Percentiles rank a stretch among this genome's conserved stretches.
Evolutionary conservation across 2,329 filamentous ascomycete genomes (phyloP).

Genomic region (Zarea fungicola): DNA sequence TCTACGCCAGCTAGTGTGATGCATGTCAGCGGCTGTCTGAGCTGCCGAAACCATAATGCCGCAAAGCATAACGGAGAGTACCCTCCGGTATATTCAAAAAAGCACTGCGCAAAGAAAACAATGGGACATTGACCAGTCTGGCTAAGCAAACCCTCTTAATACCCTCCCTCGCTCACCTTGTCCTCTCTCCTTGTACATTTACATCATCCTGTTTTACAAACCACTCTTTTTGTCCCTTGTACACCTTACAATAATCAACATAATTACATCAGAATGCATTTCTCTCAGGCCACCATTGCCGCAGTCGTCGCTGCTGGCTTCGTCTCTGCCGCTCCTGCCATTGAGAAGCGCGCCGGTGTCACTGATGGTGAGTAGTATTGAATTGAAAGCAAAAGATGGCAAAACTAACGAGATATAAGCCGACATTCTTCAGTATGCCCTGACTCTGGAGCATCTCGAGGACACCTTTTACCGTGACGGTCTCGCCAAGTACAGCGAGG

Average conservation of each 20-base stretch:
- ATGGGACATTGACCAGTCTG: too few relatives aligned
- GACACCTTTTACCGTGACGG: constrained; percentile 66
- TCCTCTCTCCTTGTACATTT: background rate
- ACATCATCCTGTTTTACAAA: background rate
- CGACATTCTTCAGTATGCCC: constrained; percentile 35
- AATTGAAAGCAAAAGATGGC: too few relatives aligned
- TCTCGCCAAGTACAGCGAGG: constrained; percentile 59
- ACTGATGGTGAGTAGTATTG: constrained; percentile 14
- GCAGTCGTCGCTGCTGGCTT: constrained; percentile 14
- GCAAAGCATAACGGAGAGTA: too few relatives aligned
- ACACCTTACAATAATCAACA: background rate
- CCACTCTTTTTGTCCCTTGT: too few relatives aligned
- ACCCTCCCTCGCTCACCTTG: too few relatives aligned
- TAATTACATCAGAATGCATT: constrained; percentile 13
- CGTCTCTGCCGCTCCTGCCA: constrained; percentile 14
- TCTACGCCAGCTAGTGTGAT: too few relatives aligned
- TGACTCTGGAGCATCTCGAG: constrained; percentile 72
- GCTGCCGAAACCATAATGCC: too few relatives aligned
- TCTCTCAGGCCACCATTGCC: constrained; percentile 15
- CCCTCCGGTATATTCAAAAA: too few relatives aligned
- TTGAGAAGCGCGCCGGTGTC: constrained; percentile 15
- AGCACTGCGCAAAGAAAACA: too few relatives aligned
- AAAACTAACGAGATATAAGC: constrained; percentile 14
- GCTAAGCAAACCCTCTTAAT: too few relatives aligned
- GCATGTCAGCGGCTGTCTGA: too few relatives aligned